Conservation (phyloP, 371 early-diverging fungal genomes). For the Furculomyces boomerangus region DNA sequence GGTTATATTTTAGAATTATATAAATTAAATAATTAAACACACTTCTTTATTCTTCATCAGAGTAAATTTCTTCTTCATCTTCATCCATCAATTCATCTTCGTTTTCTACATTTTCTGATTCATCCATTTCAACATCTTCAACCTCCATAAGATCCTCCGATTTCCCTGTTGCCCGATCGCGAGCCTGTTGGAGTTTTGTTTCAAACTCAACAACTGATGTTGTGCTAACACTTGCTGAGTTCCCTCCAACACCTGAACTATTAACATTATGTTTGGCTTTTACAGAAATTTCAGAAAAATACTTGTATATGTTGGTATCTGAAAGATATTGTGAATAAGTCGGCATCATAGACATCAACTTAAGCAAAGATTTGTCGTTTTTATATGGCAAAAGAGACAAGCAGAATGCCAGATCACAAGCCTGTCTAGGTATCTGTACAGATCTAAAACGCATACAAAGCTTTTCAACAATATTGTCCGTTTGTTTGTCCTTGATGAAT, state of each 20-base stretch:
- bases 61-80: conserved; percentile 7
- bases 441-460: conserved; percentile 78
- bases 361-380: conserved; percentile 63
- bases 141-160: conserved; percentile 3
- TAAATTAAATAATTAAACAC: no score
- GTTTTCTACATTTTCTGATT: not conserved
- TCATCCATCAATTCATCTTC: conserved; percentile 5
- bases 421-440: conserved; percentile 49
- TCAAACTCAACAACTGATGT: not conserved
- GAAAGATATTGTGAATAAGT: conserved; percentile 74
- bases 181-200: conserved; percentile 34
- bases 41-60: not conserved
- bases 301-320: conserved; percentile 61
- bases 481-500: conserved; percentile 84
- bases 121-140: not conserved
- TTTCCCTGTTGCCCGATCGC: conserved; percentile 16
- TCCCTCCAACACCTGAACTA: conserved; percentile 56
- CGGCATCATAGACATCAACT: conserved; percentile 58
- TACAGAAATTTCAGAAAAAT: conserved; percentile 61
- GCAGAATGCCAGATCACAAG: conserved; percentile 82
- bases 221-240: not conserved
- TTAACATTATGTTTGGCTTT: conserved; percentile 48
- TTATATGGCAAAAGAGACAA: conserved; percentile 70
- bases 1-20: no score
- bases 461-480: conserved; percentile 86